Base-by-base conservation (phyloP, 306 rosid genomes). In the Ziziphus jujuba region DNA sequence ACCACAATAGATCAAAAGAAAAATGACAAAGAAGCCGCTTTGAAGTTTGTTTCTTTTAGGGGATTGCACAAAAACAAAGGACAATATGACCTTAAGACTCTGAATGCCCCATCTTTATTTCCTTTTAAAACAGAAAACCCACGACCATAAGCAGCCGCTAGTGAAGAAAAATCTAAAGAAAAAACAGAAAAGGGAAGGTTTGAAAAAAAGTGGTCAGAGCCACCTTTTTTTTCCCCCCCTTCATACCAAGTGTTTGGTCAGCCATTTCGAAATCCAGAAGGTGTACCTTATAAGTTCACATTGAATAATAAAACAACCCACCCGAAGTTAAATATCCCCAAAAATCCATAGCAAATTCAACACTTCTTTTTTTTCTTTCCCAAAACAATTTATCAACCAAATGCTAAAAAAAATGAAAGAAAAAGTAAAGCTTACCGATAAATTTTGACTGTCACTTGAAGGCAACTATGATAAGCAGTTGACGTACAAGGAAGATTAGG, bases 141-240 rank as follows among this genome's bases (percentile, higher is more conserved):
- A 80, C 38, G 80, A 76, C 76, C 80, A 53, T 9, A 17, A 56
- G 69, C 34, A 36, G 69, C 84, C 66, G 65, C 77, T 21, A 76
- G 66, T 35, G 47, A 62, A 65, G 69, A 69, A 66, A 49, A 60
- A 31, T 28, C 75, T 67, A 63, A 35, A 81, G 75, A 61, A 58
- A 17, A 66, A 52, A 49, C 61, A 52, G n/a, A 59, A 63, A 67
- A 34, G 44, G 56, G 34, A 21, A 75, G 56, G 36, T 69, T 68
- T 59, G 70, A 59, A 77, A 60, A 44, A 54, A n/a, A 38, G 64
- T 23, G 65, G 84, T 89, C 89, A 85, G 88, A 77, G 81, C 45
- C 78, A 65, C 77, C 65, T 66, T 75, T 66, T 49, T 63, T 62
- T 11, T 38, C 15, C n/a, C 22, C 20, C 20, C 23, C 16, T 15